Evolutionary conservation across 2,329 filamentous ascomycete species (phyloP), one percentile per base, ranked within the genome.

Genomic region (Coniella lustricola): DNA sequence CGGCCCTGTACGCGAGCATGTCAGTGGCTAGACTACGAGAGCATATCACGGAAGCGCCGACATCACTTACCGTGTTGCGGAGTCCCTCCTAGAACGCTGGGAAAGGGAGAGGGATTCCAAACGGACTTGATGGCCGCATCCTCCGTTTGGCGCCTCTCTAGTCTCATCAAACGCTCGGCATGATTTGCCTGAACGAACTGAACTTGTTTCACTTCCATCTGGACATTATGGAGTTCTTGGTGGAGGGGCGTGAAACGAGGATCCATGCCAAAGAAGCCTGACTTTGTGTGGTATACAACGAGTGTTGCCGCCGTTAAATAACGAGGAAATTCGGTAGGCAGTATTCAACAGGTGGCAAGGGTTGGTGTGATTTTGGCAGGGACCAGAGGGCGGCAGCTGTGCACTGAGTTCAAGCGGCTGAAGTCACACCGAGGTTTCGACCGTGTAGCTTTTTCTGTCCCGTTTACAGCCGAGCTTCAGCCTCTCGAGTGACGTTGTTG

Each of bases 101-200:
- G 90, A 63, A 96, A 96, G 14, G 90, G 90, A 48, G 90, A 95
- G 18, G 51, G 48, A 55, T 85, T 84, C 93, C 93, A 98, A 49
- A 94, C 86, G 53, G 87, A 95, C 67, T 91, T 94, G 52, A 85
- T 67, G 29, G 79, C 76, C 43, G 79, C 77, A 66, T 85, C 80
- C 56, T 84, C 81, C 31, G 81, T 80, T 60, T 84, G 80, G 40
- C 81, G 79, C 59, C 81, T 82, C 63, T 85, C 82, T 44, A 85
- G 64, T 54, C 79, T 71, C 52, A 75, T 65, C 46, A 85, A 63
- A 61, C 82, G 71, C 55, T 85, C 82, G 50, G 76, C 73, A 65
- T 85, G 80, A 58, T 72, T 77, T 54, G 68, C 74, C 63, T 84
- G 81, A 52, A 79, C 70, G 61, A 77, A 72, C 58, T 85, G 81